Conservation (phyloP, 371 early-diverging fungal species). For the Mortierella sp. region DNA sequence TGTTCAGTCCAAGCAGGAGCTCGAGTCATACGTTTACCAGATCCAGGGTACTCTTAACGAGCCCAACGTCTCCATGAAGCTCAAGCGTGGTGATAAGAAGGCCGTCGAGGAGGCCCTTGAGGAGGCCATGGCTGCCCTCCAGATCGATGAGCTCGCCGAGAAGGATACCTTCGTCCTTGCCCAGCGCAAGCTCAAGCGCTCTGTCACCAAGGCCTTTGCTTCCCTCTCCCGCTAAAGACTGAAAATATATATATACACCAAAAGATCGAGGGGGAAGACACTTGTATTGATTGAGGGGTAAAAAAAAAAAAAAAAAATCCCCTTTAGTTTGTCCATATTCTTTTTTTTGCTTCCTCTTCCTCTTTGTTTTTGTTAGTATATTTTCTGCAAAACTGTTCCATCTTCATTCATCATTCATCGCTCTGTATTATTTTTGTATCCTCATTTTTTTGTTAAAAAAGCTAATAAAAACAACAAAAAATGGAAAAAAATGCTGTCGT, state of each 20-base stretch:
- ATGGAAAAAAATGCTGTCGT: background rate
- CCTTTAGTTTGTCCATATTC: background rate
- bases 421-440: constrained; percentile 3
- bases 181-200: constrained; percentile 15
- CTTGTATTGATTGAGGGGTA: background rate
- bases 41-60: constrained; percentile 86
- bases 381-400: background rate
- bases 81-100: constrained; percentile 87
- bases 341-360: background rate
- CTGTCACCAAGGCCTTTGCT: constrained; percentile 15
- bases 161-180: constrained; percentile 68
- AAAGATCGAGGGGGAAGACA: background rate
- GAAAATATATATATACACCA: background rate
- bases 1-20: constrained; percentile 87
- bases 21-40: constrained; percentile 92
- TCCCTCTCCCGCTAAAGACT: constrained; percentile 2
- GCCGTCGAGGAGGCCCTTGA: constrained; percentile 87
- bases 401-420: constrained; percentile 3
- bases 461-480: constrained; percentile 5
- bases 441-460: background rate
- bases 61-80: constrained; percentile 82
- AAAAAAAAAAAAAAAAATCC: too few relatives aligned
- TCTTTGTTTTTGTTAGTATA: background rate
- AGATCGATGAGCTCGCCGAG: constrained; percentile 78
- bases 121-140: constrained; percentile 76